phyloP scores from a whole-genome alignment of 2,329 filamentous ascomycete species.

The Arthrobotrys conoides region DNA sequence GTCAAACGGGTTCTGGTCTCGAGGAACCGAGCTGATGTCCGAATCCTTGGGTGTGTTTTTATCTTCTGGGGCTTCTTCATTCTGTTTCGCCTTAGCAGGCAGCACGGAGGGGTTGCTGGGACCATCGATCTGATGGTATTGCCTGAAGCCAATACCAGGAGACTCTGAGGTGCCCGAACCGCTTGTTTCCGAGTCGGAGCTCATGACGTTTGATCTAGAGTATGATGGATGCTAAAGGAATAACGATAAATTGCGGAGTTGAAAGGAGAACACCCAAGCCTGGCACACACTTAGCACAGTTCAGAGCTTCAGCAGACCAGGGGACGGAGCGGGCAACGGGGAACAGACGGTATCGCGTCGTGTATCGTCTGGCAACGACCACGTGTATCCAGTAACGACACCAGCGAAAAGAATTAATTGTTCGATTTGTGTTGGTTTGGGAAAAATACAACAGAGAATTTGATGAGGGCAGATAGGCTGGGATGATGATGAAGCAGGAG shows the following conservation, averaged over 20 bases:
- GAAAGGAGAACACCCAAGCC: neutral
- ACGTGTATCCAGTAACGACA: no score
- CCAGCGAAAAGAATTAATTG: neutral
- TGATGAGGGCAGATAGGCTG: neutral
- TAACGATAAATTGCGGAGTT: neutral
- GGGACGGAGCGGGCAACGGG: neutral
- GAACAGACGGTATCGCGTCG: no score
- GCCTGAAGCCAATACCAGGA: neutral
- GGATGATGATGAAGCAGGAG: neutral
- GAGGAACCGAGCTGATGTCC: slow-evolving; percentile 8
- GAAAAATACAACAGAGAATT: slow-evolving; percentile 5
- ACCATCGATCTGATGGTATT: slow-evolving; percentile 3
- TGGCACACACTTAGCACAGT: neutral
- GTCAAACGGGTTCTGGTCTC: slow-evolving; percentile 31
- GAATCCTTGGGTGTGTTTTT: neutral
- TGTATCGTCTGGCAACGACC: no score
- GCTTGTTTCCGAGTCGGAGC: neutral
- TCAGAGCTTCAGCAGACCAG: neutral
- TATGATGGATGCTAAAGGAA: neutral
- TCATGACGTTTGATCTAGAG: slow-evolving; percentile 12
- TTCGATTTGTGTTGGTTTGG: neutral
- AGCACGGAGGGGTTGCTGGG: neutral
- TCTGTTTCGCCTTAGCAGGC: neutral
- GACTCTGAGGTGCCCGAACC: neutral
- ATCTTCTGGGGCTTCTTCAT: neutral